Evolutionary conservation across 2,329 filamentous ascomycete species (phyloP).

Genomic region (Thermoascus crustaceus): DNA sequence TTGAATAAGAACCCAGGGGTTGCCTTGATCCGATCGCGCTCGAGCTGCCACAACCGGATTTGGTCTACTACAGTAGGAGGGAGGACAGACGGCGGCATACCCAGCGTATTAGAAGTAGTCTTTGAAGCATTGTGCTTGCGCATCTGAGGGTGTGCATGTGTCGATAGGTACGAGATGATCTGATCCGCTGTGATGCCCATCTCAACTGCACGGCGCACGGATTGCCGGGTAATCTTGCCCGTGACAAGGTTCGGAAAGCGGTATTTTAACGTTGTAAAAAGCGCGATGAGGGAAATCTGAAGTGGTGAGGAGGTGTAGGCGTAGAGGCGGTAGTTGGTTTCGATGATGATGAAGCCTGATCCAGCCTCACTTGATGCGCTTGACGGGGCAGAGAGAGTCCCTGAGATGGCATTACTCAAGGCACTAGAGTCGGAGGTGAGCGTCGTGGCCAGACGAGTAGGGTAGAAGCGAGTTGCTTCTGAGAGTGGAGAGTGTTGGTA

Average conservation of each 20-base stretch:
- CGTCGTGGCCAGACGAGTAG: conserved; percentile 87
- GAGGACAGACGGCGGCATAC: conserved; percentile 55
- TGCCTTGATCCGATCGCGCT: conserved; percentile 87
- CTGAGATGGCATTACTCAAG: conserved; percentile 62
- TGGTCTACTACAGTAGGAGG: conserved; percentile 96
- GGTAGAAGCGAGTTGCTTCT: conserved; percentile 59
- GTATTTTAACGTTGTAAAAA: conserved; percentile 81
- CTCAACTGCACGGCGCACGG: conserved; percentile 76
- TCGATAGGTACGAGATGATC: conserved; percentile 85
- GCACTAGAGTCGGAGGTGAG: conserved; percentile 70
- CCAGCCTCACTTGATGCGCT: conserved; percentile 25
- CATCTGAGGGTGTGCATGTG: conserved; percentile 93
- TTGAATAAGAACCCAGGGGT: conserved; percentile 79
- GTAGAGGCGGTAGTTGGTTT: conserved; percentile 97
- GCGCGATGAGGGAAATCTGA: conserved; percentile 84
- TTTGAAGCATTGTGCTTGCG: conserved; percentile 48
- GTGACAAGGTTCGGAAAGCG: conserved; percentile 93
- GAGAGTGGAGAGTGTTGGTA: conserved; percentile 47
- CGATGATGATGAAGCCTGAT: conserved; percentile 79
- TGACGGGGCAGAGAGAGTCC: conserved; percentile 44
- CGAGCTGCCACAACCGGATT: conserved; percentile 94
- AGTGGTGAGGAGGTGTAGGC: conserved; percentile 91
- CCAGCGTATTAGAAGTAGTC: conserved; percentile 31
- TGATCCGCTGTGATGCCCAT: conserved; percentile 92
- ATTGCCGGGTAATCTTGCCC: conserved; percentile 80